phyloP scores from a whole-genome alignment of 371 early-diverging fungal genomes.

The Mortierella sp. region DNA sequence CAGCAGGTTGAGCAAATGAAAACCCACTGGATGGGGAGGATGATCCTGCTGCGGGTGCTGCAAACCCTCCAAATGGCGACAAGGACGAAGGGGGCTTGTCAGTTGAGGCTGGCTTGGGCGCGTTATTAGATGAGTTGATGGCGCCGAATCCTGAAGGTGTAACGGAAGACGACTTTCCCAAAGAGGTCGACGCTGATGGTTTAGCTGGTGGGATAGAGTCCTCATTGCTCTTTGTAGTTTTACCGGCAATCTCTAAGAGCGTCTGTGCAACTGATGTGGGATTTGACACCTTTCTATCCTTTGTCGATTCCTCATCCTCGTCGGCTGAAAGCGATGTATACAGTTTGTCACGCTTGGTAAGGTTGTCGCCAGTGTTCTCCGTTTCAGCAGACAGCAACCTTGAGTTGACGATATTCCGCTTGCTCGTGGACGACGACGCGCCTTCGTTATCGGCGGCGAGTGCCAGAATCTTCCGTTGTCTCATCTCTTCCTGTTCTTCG shows the following conservation, averaged over 20 bases:
- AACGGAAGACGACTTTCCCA: neutral
- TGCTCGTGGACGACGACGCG: neutral
- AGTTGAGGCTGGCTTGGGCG: neutral
- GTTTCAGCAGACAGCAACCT: neutral
- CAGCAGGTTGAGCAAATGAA: neutral
- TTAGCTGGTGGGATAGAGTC: neutral
- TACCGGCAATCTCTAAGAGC: constrained; percentile 4
- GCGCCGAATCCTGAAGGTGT: neutral
- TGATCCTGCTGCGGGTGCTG: neutral
- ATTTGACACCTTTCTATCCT: neutral
- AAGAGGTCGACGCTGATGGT: neutral
- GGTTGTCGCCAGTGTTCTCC: neutral
- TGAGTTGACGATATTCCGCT: constrained; percentile 3
- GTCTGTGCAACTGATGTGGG: constrained; percentile 3
- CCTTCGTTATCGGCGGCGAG: constrained; percentile 7
- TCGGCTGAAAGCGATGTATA: neutral
- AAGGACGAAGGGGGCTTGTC: neutral
- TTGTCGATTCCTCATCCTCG: neutral
- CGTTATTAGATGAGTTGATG: too few species aligned
- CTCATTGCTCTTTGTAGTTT: neutral
- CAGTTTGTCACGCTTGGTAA: neutral
- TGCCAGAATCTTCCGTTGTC: constrained; percentile 11
- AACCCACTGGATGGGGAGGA: neutral
- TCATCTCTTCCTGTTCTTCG: constrained; percentile 10
- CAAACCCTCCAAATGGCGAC: constrained; percentile 1